Conservation (phyloP, 2,329 filamentous ascomycete species). For the Cercospora zeina region DNA sequence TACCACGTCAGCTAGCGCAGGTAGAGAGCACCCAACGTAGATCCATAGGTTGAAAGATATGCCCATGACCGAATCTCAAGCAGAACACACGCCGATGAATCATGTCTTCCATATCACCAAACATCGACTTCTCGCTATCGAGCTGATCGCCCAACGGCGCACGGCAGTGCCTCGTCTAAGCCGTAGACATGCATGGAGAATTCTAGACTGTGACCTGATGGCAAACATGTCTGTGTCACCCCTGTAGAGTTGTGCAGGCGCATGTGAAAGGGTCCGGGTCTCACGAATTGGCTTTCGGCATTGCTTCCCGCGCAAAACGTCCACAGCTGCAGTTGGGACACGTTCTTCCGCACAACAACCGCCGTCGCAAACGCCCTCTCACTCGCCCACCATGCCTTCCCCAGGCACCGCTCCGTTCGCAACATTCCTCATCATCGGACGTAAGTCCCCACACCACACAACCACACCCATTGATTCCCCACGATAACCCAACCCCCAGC, state of each 20-base stretch:
- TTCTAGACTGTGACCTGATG: background rate
- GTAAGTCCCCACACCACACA: slow-evolving; percentile 57
- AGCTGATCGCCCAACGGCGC: background rate
- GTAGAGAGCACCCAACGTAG: background rate
- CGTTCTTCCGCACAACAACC: background rate
- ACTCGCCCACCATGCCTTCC: slow-evolving; percentile 33
- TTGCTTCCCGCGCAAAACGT: background rate
- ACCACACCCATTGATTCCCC: background rate
- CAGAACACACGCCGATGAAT: background rate
- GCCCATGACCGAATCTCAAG: background rate
- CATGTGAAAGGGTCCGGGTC: slow-evolving; percentile 7
- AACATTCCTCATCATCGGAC: slow-evolving; percentile 94
- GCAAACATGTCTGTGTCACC: background rate
- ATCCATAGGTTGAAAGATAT: background rate
- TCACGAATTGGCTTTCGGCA: slow-evolving; percentile 10
- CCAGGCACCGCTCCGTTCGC: slow-evolving; percentile 64
- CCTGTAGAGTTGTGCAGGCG: background rate
- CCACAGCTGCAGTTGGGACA: background rate
- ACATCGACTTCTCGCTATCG: background rate
- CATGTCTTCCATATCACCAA: background rate
- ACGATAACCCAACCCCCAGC: slow-evolving; percentile 39
- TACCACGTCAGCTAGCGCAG: too few relatives aligned
- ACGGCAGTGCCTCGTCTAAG: background rate
- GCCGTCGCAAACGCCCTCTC: slow-evolving; percentile 2
- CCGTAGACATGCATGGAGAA: background rate